Percentiles rank a stretch among this genome's conserved stretches.
These are phyloP conservation scores for Glycyrrhiza uralensis DNA, from an alignment of 306 rosid species.

Conservation along the genomic window DNA sequence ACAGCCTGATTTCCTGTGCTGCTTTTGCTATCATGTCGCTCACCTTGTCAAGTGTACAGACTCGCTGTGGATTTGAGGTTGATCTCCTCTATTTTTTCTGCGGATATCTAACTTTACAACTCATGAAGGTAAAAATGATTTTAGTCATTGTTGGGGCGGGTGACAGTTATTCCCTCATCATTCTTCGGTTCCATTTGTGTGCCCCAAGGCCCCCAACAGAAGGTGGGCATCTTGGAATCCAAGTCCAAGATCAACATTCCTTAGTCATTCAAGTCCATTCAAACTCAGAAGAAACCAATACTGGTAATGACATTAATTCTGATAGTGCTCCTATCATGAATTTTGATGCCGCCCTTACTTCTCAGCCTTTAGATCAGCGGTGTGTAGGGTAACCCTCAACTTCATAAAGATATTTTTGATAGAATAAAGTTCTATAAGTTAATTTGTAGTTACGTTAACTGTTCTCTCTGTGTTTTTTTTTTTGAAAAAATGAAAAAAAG, in stretches of 20 bases:
- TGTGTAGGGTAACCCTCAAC: not conserved
- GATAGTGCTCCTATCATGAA: too few relatives aligned
- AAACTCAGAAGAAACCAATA: not conserved
- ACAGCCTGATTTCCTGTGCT: not conserved
- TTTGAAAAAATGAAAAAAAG: not conserved
- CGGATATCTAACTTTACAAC: not conserved
- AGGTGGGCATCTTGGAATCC: not conserved
- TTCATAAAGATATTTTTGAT: not conserved
- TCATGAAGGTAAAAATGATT: not conserved
- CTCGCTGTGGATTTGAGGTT: not conserved
- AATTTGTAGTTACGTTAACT: not conserved
- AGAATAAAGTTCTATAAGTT: not conserved
- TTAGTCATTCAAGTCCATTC: not conserved
- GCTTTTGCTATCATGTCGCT: conserved; percentile 1
- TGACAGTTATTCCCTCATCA: not conserved
- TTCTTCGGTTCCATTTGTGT: not conserved
- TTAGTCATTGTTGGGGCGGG: too few relatives aligned
- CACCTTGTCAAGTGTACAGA: not conserved
- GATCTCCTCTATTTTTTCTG: not conserved
- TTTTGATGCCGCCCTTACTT: not conserved
- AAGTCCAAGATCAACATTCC: not conserved
- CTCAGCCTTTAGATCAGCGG: not conserved
- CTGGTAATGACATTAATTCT: too few relatives aligned
- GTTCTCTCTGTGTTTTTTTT: not conserved
- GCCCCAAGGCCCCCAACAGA: too few relatives aligned